Base-by-base conservation (phyloP, 1,139 yeast species). In the Citeromyces hawaiiensis region DNA sequence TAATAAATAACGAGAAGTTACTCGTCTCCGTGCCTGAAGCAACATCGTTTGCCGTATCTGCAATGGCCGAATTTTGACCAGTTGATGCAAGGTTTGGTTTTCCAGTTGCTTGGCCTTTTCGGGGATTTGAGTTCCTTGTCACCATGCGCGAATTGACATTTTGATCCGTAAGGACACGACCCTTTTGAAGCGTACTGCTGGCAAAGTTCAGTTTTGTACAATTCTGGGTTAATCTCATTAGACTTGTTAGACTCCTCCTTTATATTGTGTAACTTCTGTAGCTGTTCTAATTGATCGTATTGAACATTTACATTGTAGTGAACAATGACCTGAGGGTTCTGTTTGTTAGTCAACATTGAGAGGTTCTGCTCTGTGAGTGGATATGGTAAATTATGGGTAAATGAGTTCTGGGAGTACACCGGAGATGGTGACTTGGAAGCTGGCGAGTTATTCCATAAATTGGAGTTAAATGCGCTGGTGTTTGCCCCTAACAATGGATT, bases 131-230 rank as follows among this genome's bases (percentile, higher is more conserved):
- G 65, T 56, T 87, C 96, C 43, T 70, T 63, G 36, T 72, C 68
- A 17, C 96, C 96, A 52, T 87, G 96, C 7, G 96, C 96, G 68
- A 87, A 87, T 61, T 87, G 96, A 56, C 96, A 87, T 61, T 87
- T 87, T 48, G 72, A 71, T 2, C 94, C 94, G 55, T 87, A 87
- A 8, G 94, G 94, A 57, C 96, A 87, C 43, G 57, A 54, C 19
- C 91, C 91, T 46, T 75, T 70, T 50, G 75, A 78, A 56, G 78
- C 72, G 57, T 68, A 87, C 32, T 88, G 77, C 31, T 80, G 83
- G 59, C 96, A 87, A 44, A 87, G 68, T 59, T 87, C 96, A 0
- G 96, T 87, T 63, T 87, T 87, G 70, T 86, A 87, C 38, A 87
- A 67, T 46, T 73, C 81, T 39, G 83, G 78, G 55, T 82, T 83